Evolutionary conservation across 176 grass and related monocot genomes (phyloP).

Genomic region (Aegilops umbellulata): DNA sequence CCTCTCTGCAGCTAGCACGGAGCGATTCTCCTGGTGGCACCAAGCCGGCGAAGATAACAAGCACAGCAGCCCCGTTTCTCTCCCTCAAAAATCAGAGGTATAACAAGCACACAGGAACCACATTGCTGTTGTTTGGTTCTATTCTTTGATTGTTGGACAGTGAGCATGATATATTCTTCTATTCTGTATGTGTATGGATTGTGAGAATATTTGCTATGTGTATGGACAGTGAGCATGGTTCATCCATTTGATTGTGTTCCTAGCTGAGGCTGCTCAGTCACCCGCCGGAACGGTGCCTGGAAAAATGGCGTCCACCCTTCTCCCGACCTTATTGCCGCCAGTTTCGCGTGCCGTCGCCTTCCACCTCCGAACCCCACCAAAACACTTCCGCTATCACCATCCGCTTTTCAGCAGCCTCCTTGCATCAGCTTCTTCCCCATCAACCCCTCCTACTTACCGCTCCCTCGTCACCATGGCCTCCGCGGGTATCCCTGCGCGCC

Average conservation of each 20-base stretch:
- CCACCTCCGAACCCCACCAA: constrained; percentile 13
- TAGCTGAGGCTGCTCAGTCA: background rate
- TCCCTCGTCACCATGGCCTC: constrained; percentile 22
- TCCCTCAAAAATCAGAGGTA: too few species aligned
- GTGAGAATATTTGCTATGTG: background rate
- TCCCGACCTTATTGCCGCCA: constrained; percentile 39
- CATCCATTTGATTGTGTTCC: background rate
- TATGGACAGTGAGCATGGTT: background rate
- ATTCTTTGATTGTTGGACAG: too few species aligned
- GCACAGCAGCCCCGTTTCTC: too few species aligned
- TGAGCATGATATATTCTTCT: too few species aligned
- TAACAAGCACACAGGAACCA: too few species aligned
- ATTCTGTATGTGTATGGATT: background rate
- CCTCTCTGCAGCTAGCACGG: too few species aligned
- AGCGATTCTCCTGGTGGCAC: too few species aligned
- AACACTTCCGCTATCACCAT: background rate
- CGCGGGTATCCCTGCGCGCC: background rate
- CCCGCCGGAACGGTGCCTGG: background rate
- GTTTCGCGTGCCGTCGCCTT: constrained; percentile 44
- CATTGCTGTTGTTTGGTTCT: too few species aligned
- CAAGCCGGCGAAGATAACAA: too few species aligned
- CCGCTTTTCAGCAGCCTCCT: constrained; percentile 5
- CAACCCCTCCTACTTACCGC: background rate
- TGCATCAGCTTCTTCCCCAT: background rate
- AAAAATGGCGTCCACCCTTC: constrained; percentile 60